phyloP scores from a whole-genome alignment of 148 eudicot genomes.

The Fagopyrum homotropicum region DNA sequence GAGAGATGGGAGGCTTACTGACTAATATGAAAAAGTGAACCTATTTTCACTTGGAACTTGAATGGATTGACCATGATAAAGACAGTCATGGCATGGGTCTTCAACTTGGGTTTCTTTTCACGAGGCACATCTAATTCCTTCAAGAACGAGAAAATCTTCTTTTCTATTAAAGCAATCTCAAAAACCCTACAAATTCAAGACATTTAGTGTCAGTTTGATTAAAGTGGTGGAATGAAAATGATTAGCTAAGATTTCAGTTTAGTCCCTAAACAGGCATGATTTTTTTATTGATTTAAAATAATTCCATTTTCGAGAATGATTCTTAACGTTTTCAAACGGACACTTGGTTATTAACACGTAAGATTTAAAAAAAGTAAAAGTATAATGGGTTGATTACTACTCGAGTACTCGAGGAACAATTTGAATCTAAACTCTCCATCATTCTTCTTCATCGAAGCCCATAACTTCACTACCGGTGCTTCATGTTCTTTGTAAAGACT shows the following conservation, averaged over 20 bases:
- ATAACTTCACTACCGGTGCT: constrained; percentile 68
- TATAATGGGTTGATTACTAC: no score
- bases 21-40: no score
- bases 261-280: background rate
- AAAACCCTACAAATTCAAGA: constrained; percentile 50
- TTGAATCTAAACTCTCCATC: constrained; percentile 64
- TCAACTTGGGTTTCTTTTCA: constrained; percentile 72
- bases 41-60: no score
- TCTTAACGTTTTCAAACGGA: background rate
- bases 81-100: constrained; percentile 68
- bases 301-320: no score
- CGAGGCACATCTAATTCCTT: constrained; percentile 52
- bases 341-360: no score
- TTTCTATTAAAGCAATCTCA: constrained; percentile 83
- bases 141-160: constrained; percentile 69
- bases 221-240: no score
- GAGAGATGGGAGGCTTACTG: no score
- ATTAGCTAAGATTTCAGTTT: no score
- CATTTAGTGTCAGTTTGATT: no score
- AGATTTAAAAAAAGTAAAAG: no score
- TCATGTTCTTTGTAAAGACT: constrained; percentile 64
- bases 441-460: constrained; percentile 77
- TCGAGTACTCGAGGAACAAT: constrained; percentile 64
- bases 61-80: no score
- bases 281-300: background rate